Evolutionary conservation across 1,139 yeast species (phyloP).

Genomic region (Komagataea norvegica): DNA sequence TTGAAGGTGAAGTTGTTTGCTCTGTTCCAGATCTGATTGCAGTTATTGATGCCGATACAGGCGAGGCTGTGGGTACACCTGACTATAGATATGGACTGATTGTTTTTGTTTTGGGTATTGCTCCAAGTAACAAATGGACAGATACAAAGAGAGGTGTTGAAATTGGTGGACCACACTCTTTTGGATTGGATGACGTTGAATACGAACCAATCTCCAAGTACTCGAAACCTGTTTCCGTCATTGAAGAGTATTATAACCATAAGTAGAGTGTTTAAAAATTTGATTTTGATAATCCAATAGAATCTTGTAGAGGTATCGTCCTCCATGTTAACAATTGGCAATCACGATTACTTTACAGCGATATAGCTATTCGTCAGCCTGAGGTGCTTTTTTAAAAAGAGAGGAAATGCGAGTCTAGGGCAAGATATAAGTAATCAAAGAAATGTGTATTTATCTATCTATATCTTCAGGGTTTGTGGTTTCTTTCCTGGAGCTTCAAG

Average conservation of each 20-base stretch:
- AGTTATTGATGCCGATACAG: slow-evolving; percentile 38
- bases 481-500: slow-evolving; percentile 29
- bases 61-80: slow-evolving; percentile 44
- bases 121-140: slow-evolving; percentile 38
- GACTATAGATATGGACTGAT: slow-evolving; percentile 41
- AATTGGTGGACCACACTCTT: slow-evolving; percentile 40
- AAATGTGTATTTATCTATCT: too few relatives aligned
- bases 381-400: too few relatives aligned
- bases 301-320: too few relatives aligned
- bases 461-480: slow-evolving; percentile 10
- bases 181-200: slow-evolving; percentile 30
- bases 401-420: too few relatives aligned
- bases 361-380: too few relatives aligned
- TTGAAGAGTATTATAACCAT: slow-evolving; percentile 12
- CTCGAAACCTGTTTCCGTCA: slow-evolving; percentile 32
- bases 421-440: too few relatives aligned
- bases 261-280: too few relatives aligned
- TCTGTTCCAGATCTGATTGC: slow-evolving; percentile 44
- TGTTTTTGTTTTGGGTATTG: slow-evolving; percentile 39
- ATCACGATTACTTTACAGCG: too few relatives aligned
- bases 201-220: slow-evolving; percentile 36
- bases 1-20: slow-evolving; percentile 29
- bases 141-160: slow-evolving; percentile 32
- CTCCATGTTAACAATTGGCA: too few relatives aligned
- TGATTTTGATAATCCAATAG: too few relatives aligned